Evolutionary conservation across 352 stramenopile genomes (phyloP).

Genomic region (Saprolegnia diclina): DNA sequence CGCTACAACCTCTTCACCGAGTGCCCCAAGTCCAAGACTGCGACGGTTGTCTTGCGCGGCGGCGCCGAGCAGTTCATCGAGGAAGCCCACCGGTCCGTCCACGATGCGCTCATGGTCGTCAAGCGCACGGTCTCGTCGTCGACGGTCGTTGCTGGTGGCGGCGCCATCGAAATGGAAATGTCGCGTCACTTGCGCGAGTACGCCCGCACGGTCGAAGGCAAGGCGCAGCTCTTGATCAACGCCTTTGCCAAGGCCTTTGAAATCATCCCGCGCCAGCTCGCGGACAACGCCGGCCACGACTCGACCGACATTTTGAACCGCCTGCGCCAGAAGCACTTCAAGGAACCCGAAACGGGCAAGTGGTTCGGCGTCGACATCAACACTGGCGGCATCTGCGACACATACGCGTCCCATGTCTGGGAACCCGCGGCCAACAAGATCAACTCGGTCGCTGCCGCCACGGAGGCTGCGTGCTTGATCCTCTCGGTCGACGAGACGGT

Average conservation of each 20-base stretch:
- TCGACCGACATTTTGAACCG: constrained; percentile 97
- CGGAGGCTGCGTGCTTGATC: constrained; percentile 97
- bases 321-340: constrained; percentile 94
- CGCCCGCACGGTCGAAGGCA: constrained; percentile 95
- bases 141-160: constrained; percentile 88
- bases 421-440: constrained; percentile 99
- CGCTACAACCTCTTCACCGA: constrained; percentile 99
- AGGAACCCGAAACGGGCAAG: constrained; percentile 86
- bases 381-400: constrained; percentile 96
- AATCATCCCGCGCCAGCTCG: constrained; percentile 96
- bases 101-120: constrained; percentile 98
- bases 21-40: constrained; percentile 91
- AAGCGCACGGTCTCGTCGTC: constrained; percentile 92
- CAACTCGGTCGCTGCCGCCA: constrained; percentile 94
- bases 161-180: constrained; percentile 92
- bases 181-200: constrained; percentile 88
- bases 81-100: constrained; percentile 96
- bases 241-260: constrained; percentile 97
- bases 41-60: constrained; percentile 96
- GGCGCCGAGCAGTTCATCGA: constrained; percentile 98
- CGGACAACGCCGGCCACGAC: constrained; percentile 98
- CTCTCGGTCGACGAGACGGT: constrained; percentile 99
- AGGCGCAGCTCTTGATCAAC: constrained; percentile 95
- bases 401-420: constrained; percentile 96
- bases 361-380: constrained; percentile 99